Evolutionary conservation across 148 eudicot species (phyloP).

Genomic region (Camellia japonica): DNA sequence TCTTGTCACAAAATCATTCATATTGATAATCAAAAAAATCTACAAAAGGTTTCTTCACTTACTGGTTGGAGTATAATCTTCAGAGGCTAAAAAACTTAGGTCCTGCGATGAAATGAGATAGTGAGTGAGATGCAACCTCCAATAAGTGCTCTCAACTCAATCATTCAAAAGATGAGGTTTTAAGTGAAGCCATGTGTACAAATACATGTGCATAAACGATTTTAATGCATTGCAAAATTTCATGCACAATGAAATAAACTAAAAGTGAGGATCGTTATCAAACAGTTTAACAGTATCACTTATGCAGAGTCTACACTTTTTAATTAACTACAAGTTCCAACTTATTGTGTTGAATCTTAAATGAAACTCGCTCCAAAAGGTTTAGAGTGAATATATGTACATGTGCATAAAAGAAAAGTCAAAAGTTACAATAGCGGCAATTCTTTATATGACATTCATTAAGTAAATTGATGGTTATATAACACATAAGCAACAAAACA

Average conservation of each 20-base stretch:
- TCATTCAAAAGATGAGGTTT: neutral
- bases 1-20: neutral
- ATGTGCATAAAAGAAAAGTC: neutral
- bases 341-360: neutral
- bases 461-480: neutral
- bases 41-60: constrained; percentile 21
- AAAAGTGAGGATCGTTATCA: neutral
- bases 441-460: neutral
- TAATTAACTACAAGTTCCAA: neutral
- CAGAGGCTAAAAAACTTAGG: constrained; percentile 60
- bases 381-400: neutral
- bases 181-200: neutral
- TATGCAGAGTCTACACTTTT: neutral
- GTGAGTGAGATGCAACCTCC: neutral
- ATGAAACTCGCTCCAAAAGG: neutral
- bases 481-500: neutral
- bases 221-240: neutral
- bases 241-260: neutral
- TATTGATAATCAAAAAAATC: neutral
- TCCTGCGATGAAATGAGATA: constrained; percentile 39
- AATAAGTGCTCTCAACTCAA: neutral
- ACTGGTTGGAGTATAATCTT: constrained; percentile 60
- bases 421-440: neutral
- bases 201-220: neutral
- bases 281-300: neutral